phyloP scores from a whole-genome alignment of 768 basidiomycete genomes.

The Dioszegia crocea region DNA sequence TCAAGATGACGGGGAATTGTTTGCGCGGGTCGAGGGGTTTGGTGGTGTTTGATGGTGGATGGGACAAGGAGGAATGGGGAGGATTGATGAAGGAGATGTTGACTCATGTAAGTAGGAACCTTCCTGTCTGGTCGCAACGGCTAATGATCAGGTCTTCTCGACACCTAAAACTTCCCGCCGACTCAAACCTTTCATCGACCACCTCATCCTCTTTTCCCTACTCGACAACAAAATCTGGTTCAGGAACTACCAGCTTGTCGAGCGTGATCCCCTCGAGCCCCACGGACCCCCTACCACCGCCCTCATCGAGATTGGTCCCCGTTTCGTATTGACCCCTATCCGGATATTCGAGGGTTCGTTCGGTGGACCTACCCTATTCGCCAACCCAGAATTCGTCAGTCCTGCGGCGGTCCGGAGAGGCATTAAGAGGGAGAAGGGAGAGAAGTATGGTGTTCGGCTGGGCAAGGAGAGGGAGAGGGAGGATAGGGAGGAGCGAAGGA shows the following conservation, averaged over 20 bases:
- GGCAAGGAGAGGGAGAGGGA: conserved; percentile 66
- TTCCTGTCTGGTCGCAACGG: not conserved
- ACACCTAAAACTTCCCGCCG: conserved; percentile 85
- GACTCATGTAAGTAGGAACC: conserved; percentile 42
- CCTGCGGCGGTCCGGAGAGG: conserved; percentile 74
- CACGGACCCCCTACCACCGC: conserved; percentile 78
- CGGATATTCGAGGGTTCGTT: conserved; percentile 98
- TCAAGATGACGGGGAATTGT: conserved; percentile 99
- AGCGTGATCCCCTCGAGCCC: conserved; percentile 86
- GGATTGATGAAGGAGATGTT: conserved; percentile 78
- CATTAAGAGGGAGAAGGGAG: conserved; percentile 66
- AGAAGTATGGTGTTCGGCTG: conserved; percentile 77
- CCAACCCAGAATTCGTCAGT: conserved; percentile 93
- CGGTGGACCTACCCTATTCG: conserved; percentile 87
- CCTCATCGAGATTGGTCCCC: conserved; percentile 94
- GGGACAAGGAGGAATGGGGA: conserved; percentile 84
- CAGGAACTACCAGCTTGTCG: conserved; percentile 94
- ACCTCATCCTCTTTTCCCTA: conserved; percentile 91
- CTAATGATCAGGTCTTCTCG: conserved; percentile 73
- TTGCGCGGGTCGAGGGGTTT: conserved; percentile 90
- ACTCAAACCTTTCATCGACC: conserved; percentile 96
- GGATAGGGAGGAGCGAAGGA: conserved; percentile 62
- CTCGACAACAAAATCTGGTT: conserved; percentile 98
- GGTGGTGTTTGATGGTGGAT: conserved; percentile 83
- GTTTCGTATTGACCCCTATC: conserved; percentile 95